Percentiles rank a stretch among this genome's conserved stretches.
Conservation (phyloP, 1,284 basidiomycete species). For the Pyrrhoderma lamaoense region DNA sequence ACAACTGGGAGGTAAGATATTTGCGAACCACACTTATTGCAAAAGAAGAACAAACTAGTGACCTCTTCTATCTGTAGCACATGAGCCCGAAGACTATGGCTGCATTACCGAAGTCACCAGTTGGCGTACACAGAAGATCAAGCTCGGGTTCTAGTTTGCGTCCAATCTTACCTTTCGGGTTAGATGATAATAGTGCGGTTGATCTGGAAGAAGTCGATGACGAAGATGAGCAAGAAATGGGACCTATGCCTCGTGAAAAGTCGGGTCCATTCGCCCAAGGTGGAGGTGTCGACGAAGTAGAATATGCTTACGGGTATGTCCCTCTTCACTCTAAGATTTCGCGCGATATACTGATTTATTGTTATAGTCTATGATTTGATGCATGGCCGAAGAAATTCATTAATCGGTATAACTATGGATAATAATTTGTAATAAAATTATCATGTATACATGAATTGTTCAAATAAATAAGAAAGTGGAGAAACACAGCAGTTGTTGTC, state of each 20-base stretch:
- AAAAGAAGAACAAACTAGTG: too few species aligned
- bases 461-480: not conserved
- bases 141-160: slow-evolving; percentile 76
- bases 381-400: slow-evolving; percentile 19
- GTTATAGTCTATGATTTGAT: too few species aligned
- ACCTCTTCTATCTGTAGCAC: too few species aligned
- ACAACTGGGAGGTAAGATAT: slow-evolving; percentile 84
- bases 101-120: slow-evolving; percentile 81
- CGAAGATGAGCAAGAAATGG: slow-evolving; percentile 53
- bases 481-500: slow-evolving; percentile 18
- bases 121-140: slow-evolving; percentile 61
- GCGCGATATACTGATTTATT: too few species aligned
- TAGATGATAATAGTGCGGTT: slow-evolving; percentile 65
- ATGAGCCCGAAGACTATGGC: slow-evolving; percentile 93
- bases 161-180: slow-evolving; percentile 73
- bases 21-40: too few species aligned
- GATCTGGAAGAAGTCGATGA: slow-evolving; percentile 51
- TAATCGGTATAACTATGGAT: slow-evolving; percentile 20
- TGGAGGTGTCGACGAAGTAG: slow-evolving; percentile 79
- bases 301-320: slow-evolving; percentile 76
- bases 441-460: slow-evolving; percentile 20
- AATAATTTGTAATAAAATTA: slow-evolving; percentile 22
- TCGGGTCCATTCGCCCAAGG: slow-evolving; percentile 67
- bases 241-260: slow-evolving; percentile 69
- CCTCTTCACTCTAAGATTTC: not conserved